Percentiles rank a stretch among this genome's conserved stretches.
phyloP scores from a whole-genome alignment of 805 yeast species.

The Cyberlindnera americana region DNA sequence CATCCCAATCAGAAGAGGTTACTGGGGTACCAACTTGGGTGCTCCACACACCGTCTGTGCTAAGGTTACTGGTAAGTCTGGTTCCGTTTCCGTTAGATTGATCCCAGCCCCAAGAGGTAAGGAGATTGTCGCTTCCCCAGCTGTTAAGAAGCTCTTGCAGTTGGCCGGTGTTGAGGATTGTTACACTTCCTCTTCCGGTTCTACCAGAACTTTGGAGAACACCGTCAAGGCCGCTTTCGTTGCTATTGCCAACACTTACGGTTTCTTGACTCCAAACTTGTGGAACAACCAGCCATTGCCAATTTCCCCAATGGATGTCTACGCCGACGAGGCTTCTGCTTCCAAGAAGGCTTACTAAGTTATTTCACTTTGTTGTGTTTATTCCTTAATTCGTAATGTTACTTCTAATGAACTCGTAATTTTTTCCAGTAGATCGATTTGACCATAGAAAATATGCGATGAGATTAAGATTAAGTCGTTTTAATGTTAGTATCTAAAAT shows the following conservation, averaged over 20 bases:
- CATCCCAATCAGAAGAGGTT: constrained; percentile 99
- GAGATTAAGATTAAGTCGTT: too few relatives aligned
- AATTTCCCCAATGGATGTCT: constrained; percentile 92
- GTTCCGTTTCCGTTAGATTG: constrained; percentile 97
- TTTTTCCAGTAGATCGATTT: background rate
- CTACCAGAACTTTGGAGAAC: constrained; percentile 99
- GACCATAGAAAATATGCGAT: too few relatives aligned
- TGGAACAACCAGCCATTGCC: constrained; percentile 85
- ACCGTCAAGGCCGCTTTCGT: constrained; percentile 99
- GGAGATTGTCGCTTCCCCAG: constrained; percentile 99
- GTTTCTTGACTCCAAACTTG: constrained; percentile 99
- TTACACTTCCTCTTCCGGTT: constrained; percentile 97
- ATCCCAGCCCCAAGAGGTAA: constrained; percentile 99
- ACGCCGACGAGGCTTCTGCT: constrained; percentile 78
- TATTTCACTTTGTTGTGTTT: constrained; percentile 8
- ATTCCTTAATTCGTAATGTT: constrained; percentile 4
- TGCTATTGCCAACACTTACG: constrained; percentile 99
- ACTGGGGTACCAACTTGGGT: constrained; percentile 99
- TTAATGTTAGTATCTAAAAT: background rate
- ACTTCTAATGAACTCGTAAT: background rate
- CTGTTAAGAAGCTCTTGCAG: constrained; percentile 97
- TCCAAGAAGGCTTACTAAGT: constrained; percentile 47
- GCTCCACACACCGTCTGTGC: constrained; percentile 93
- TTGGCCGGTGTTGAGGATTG: constrained; percentile 99
- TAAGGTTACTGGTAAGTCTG: constrained; percentile 99